phyloP scores from a whole-genome alignment of 83 land plant species.

The Picea mariana region DNA sequence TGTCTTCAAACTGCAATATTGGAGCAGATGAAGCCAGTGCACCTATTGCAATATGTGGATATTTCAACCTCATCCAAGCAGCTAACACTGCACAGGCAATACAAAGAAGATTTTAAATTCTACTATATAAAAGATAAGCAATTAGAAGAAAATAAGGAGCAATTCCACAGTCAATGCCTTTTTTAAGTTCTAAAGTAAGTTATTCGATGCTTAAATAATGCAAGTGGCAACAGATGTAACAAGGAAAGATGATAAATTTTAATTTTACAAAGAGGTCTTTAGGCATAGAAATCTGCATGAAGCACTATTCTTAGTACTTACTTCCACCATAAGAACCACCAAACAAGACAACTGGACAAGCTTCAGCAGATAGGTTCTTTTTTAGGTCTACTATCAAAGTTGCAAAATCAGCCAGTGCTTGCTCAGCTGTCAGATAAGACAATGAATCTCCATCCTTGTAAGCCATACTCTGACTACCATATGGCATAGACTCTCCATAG shows the following conservation, averaged over 20 bases:
- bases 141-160: neutral
- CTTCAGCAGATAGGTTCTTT: constrained; percentile 58
- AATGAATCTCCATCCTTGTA: constrained; percentile 48
- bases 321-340: constrained; percentile 86
- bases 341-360: constrained; percentile 72
- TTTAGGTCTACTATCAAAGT: constrained; percentile 54
- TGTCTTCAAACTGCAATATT: constrained; percentile 76
- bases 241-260: neutral
- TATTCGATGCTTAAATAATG: too few relatives aligned
- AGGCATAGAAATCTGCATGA: neutral
- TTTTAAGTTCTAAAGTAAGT: too few relatives aligned
- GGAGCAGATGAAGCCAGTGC: constrained; percentile 81
- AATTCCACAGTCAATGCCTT: neutral
- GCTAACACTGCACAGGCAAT: constrained; percentile 60
- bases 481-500: constrained; percentile 75
- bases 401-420: constrained; percentile 75
- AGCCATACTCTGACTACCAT: constrained; percentile 43
- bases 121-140: neutral
- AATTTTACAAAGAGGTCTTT: neutral
- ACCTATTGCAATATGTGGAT: constrained; percentile 78
- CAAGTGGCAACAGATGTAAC: neutral
- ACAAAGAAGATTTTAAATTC: neutral
- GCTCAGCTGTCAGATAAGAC: constrained; percentile 59
- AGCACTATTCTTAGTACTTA: constrained; percentile 21
- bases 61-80: constrained; percentile 80